Conservation (phyloP, 495 filamentous ascomycete genomes). For the Astrothelium subdiscretum region DNA sequence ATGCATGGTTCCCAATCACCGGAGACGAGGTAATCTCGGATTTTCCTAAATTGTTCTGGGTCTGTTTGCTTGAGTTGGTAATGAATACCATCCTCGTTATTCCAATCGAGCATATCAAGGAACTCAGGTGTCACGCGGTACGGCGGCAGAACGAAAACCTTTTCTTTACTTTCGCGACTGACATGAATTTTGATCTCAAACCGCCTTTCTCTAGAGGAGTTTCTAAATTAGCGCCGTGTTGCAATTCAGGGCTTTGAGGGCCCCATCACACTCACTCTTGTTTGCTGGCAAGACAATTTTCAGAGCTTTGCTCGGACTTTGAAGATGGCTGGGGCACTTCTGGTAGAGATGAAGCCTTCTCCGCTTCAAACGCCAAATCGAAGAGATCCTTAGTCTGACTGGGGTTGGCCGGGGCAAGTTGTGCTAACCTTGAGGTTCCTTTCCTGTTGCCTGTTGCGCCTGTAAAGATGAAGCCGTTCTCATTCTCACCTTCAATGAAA, state of each 20-base stretch:
- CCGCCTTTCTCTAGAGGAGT: background rate
- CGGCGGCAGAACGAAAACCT: background rate
- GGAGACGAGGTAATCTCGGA: background rate
- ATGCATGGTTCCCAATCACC: background rate
- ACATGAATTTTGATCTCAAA: background rate
- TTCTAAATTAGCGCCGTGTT: background rate
- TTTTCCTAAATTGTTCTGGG: background rate
- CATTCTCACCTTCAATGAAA: background rate
- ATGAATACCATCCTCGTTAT: background rate
- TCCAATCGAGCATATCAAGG: background rate
- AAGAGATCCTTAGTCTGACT: background rate
- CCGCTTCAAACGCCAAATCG: background rate
- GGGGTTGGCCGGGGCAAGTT: background rate
- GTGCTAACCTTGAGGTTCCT: background rate
- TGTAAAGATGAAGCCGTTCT: background rate
- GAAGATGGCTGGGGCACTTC: background rate
- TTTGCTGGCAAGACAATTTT: too few relatives aligned
- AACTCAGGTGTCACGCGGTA: background rate
- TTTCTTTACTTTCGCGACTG: background rate
- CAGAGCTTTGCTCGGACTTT: background rate
- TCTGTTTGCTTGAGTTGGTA: background rate
- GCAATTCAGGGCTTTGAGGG: too few relatives aligned
- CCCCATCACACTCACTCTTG: too few relatives aligned
- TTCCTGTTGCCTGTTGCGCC: background rate
- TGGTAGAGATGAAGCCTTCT: background rate